Conservation (phyloP, 192 early-diverging fungal species). For the Mortierella antarctica region DNA sequence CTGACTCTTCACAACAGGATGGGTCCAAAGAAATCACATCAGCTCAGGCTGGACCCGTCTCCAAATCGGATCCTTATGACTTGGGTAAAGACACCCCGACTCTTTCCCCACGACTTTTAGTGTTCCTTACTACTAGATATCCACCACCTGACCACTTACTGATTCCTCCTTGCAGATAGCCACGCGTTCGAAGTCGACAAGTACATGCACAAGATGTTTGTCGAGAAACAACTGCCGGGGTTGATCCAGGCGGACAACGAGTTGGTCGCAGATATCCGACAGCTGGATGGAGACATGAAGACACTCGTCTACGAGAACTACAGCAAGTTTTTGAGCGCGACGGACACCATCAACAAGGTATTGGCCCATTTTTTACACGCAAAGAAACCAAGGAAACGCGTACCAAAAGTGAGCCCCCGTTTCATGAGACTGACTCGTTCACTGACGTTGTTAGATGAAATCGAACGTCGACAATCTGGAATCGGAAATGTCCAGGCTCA, state of each 20-base stretch:
- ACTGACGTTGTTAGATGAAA: constrained; percentile 71
- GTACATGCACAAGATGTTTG: constrained; percentile 80
- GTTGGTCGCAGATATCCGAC: constrained; percentile 82
- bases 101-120: background rate
- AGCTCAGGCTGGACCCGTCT: constrained; percentile 45
- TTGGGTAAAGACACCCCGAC: constrained; percentile 61
- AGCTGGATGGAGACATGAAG: constrained; percentile 96
- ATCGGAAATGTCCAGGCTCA: constrained; percentile 80
- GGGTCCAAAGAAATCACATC: constrained; percentile 25
- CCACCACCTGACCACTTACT: background rate
- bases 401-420: background rate
- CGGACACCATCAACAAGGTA: constrained; percentile 88
- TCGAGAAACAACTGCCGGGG: constrained; percentile 72
- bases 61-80: constrained; percentile 72
- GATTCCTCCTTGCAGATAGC: constrained; percentile 58
- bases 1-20: constrained; percentile 24
- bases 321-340: constrained; percentile 95
- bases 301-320: constrained; percentile 99
- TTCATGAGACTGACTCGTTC: background rate
- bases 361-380: background rate
- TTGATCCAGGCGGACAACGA: constrained; percentile 82
- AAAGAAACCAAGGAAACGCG: background rate
- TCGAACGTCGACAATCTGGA: constrained; percentile 89
- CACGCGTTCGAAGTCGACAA: constrained; percentile 80
- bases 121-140: background rate